Evolutionary conservation across 1,139 yeast genomes (phyloP), one percentile per base, ranked within the genome.

Genomic region (Debaryomyces udenii): DNA sequence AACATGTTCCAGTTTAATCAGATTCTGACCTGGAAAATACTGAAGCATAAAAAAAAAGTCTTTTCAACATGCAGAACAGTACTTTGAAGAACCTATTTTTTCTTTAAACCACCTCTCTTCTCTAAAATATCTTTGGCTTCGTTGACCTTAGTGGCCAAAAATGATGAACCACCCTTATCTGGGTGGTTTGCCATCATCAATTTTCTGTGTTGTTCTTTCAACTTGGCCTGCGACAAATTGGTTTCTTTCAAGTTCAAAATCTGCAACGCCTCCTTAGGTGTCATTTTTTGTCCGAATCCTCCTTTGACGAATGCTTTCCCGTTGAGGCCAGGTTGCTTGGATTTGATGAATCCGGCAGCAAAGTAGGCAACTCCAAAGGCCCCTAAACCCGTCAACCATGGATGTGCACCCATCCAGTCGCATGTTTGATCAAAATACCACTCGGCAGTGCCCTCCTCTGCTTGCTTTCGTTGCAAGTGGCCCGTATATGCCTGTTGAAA

Each of bases 81-180:
- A 6, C 7, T 20, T 20, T 20, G 22, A 20, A 7, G 5, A 6
- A 5, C 22, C 44, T 53, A 68, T 57, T 69, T 69, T 51, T 67
- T 62, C 57, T 73, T 75, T 69, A 78, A 55, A 10, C 81, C 80
- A 30, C 89, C 89, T 61, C 91, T 81, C 69, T 89, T 90, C 53
- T 88, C 95, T 59, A 93, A 74, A 61, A 90, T 84, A 57, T 90
- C 96, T 65, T 93, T 93, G 40, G 99, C 98, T 68, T 93, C 98
- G 63, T 93, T 93, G 52, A 93, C 90, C 73, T 93, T 93, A 37
- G 98, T 91, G 46, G 99, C 99, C 59, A 93, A 65, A 57, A 81
- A 91, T 29, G 98, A 93, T 14, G 96, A 86, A 7, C 99, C 99
- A 39, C 99, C 99, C 61, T 94, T 87, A 69, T 93, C 99, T 9